Base-by-base conservation (phyloP, 1,284 basidiomycete genomes). In the Paramarasmius palmivorus region DNA sequence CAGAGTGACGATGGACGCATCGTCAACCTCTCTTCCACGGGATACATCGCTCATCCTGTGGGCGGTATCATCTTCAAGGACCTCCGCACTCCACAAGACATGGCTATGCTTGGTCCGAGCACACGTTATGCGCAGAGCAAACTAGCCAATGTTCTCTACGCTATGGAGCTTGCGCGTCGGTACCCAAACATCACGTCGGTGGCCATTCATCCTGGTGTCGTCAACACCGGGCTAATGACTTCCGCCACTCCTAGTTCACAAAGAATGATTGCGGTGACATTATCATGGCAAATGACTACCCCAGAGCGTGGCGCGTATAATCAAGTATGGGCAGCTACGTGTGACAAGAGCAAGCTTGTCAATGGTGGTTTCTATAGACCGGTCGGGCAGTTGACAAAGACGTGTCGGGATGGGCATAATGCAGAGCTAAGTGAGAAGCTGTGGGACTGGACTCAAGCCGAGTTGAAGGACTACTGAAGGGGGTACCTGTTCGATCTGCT, bases 81-180 rank as follows among this genome's bases (percentile, higher is more conserved):
- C 12, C 29, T 32, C 29, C 29, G 29, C 12, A 6, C 29, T 6
- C 29, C 12, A 6, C 7, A 32, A 32, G 7, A 32, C 12, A 32
- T 32, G 6, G 41, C 14, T 9, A 44, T 25, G 2, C 12, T 32
- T 6, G 29, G 29, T 32, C 29, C 41, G 2, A 23, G 20, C 19
- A 54, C 15, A 50, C 56, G 59, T 32, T 60, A 60, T 23, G 57
- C 50, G 12, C 57, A 58, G 35, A 54, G 54, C 38, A 60, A 56
- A 49, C 37, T 59, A 20, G 55, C 59, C 7, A 60, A 54, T 8
- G 48, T 58, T 9, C 54, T 56, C 15, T 58, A 51, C 47, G 46
- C 52, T 9, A 26, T 44, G 1, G 59, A 60, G n/a, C 29, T 60
- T 2, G 56, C 56, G n/a, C 37, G 41, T 20, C 23, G 53, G 29